These are phyloP conservation scores for Macrocystidia cucumis DNA, from an alignment of 1,284 basidiomycete species.

Conservation along the genomic window DNA sequence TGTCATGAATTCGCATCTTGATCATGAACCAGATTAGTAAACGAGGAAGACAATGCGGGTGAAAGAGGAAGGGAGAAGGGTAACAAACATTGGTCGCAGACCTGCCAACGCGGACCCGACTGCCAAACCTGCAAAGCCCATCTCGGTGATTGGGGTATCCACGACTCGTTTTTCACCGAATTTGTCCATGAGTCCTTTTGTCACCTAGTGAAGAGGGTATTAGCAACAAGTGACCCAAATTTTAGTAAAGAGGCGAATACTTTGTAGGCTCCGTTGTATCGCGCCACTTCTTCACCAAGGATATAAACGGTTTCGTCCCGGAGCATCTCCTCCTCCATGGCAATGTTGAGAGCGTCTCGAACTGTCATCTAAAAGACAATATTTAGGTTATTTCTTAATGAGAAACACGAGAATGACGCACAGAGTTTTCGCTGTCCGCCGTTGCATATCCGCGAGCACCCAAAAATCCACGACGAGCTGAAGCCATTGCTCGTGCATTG, in stretches of 20 bases:
- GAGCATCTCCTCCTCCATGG: constrained; percentile 99
- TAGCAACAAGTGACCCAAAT: constrained; percentile 8
- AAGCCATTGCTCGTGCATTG: constrained; percentile 31
- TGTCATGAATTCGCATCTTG: constrained; percentile 98
- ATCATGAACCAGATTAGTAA: constrained; percentile 5
- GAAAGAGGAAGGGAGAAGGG: constrained; percentile 2
- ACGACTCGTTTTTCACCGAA: constrained; percentile 99
- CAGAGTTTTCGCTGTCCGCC: constrained; percentile 46
- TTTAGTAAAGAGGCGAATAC: too few relatives aligned
- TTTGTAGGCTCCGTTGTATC: constrained; percentile 99
- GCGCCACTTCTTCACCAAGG: constrained; percentile 97
- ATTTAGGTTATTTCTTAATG: too few relatives aligned
- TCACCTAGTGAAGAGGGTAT: constrained; percentile 52
- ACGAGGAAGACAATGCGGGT: constrained; percentile 8
- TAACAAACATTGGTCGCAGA: constrained; percentile 83
- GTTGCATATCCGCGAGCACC: constrained; percentile 57
- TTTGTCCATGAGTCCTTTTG: constrained; percentile 98
- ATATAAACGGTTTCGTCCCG: constrained; percentile 95
- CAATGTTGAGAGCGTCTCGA: constrained; percentile 94
- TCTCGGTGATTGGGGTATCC: constrained; percentile 97
- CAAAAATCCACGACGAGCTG: constrained; percentile 31
- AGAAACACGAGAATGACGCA: constrained; percentile 22
- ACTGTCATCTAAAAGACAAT: constrained; percentile 96
- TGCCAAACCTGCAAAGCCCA: constrained; percentile 97
- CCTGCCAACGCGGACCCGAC: constrained; percentile 93